Evolutionary conservation across 768 basidiomycete genomes (phyloP).

Genomic region (Mrakia frigida): DNA sequence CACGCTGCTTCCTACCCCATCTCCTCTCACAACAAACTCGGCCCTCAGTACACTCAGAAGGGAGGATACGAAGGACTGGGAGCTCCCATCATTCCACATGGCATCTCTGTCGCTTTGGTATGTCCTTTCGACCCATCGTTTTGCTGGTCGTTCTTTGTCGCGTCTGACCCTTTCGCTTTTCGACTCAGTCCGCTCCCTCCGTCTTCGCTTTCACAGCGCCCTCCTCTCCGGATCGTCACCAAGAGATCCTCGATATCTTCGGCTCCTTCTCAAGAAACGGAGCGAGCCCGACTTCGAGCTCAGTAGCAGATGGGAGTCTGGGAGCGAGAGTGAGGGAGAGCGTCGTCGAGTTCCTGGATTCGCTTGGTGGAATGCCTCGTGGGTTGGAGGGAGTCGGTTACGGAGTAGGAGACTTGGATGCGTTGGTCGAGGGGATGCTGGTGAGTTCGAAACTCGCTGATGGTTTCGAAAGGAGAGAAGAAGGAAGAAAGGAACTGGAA

Average conservation of each 20-base stretch:
- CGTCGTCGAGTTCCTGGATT: slow-evolving; percentile 81
- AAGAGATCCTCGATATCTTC: slow-evolving; percentile 61
- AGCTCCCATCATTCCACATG: slow-evolving; percentile 88
- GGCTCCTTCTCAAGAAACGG: slow-evolving; percentile 54
- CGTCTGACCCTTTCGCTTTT: not conserved
- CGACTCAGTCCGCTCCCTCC: slow-evolving; percentile 59
- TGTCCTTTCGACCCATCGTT: not conserved
- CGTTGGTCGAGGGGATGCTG: slow-evolving; percentile 82
- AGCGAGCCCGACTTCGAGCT: slow-evolving; percentile 65
- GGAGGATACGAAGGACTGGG: slow-evolving; percentile 12
- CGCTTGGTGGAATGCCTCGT: slow-evolving; percentile 68
- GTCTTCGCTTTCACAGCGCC: slow-evolving; percentile 96
- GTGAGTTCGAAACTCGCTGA: not conserved
- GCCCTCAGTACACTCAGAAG: slow-evolving; percentile 55
- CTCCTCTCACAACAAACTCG: slow-evolving; percentile 88
- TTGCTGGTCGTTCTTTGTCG: not conserved
- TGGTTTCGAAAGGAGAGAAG: too few relatives aligned
- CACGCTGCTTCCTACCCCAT: slow-evolving; percentile 51
- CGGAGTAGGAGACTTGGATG: slow-evolving; percentile 58
- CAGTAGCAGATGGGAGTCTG: slow-evolving; percentile 48
- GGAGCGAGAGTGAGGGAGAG: slow-evolving; percentile 38
- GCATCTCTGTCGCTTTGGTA: slow-evolving; percentile 74
- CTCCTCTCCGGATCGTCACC: slow-evolving; percentile 81
- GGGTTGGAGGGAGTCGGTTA: slow-evolving; percentile 81
- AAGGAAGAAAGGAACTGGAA: not conserved